phyloP scores from a whole-genome alignment of 1,284 basidiomycete species.

The Sporisorium scitamineum region DNA sequence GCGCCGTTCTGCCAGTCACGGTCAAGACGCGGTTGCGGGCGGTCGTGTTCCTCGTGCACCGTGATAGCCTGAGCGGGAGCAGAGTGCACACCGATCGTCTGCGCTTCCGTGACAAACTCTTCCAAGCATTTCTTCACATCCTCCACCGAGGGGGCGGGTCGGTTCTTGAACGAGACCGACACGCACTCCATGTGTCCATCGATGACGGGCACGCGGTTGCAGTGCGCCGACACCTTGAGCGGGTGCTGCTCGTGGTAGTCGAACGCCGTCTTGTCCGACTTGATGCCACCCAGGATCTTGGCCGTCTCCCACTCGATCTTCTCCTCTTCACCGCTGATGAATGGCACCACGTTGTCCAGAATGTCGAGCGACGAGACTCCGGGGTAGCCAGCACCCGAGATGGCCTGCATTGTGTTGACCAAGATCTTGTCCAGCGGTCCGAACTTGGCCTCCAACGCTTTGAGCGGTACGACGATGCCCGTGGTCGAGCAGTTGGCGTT shows the following conservation, averaged over 20 bases:
- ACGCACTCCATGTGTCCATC: constrained; percentile 92
- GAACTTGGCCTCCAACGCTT: constrained; percentile 90
- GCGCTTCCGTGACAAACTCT: constrained; percentile 82
- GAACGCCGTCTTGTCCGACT: constrained; percentile 72
- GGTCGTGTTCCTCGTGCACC: constrained; percentile 90
- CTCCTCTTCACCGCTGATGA: constrained; percentile 86
- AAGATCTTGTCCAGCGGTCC: constrained; percentile 91
- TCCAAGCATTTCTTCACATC: constrained; percentile 85
- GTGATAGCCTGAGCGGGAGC: constrained; percentile 88
- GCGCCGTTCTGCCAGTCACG: constrained; percentile 91
- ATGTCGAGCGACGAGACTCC: constrained; percentile 92
- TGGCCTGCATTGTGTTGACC: constrained; percentile 96
- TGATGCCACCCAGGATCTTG: constrained; percentile 85
- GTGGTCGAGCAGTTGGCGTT: constrained; percentile 99
- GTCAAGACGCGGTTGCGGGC: constrained; percentile 94
- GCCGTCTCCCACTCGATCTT: constrained; percentile 99
- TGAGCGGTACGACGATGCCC: constrained; percentile 89
- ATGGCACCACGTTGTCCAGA: constrained; percentile 94
- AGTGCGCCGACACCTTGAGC: constrained; percentile 87
- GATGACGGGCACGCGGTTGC: constrained; percentile 91
- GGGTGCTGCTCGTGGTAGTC: constrained; percentile 86
- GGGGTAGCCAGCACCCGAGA: constrained; percentile 96
- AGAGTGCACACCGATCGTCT: constrained; percentile 83
- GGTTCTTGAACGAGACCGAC: constrained; percentile 82
- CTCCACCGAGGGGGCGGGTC: constrained; percentile 86